Evolutionary conservation across 176 grass and related monocot genomes (phyloP).

Genomic region (Oryza rufipogon): DNA sequence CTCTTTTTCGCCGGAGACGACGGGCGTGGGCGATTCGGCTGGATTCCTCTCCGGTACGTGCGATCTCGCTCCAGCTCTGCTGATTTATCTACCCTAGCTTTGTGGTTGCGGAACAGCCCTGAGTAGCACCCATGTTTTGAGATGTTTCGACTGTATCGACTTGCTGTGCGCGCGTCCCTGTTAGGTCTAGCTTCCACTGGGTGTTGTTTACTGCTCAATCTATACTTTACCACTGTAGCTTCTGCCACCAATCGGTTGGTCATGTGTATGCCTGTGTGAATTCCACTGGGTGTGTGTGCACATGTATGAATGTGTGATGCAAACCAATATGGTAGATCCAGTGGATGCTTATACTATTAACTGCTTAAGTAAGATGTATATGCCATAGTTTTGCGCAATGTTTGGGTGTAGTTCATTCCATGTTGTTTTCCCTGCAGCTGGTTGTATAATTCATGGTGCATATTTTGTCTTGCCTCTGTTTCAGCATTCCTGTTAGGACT

Average conservation of each 20-base stretch:
- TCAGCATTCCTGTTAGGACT: conserved; percentile 5
- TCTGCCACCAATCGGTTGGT: neutral
- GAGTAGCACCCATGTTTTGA: too few species aligned
- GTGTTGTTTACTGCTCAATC: neutral
- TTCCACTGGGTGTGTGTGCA: too few species aligned
- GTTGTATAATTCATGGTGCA: neutral
- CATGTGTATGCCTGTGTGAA: too few species aligned
- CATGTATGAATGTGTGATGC: neutral
- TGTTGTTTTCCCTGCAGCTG: neutral
- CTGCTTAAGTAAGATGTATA: conserved; percentile 19
- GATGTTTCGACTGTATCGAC: too few species aligned
- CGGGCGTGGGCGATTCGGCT: neutral
- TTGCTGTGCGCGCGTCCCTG: neutral
- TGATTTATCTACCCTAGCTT: neutral
- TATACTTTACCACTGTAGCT: neutral
- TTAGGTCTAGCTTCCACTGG: neutral
- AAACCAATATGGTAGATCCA: neutral
- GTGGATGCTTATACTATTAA: neutral
- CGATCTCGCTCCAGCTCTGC: neutral
- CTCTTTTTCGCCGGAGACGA: neutral
- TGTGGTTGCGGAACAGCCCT: neutral
- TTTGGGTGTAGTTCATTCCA: neutral
- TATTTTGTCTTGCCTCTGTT: neutral
- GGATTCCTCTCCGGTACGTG: neutral
- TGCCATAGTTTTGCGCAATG: conserved; percentile 1